These are phyloP conservation scores for Coemansia asiatica DNA, from an alignment of 192 early-diverging fungal genomes.

Conservation along the genomic window DNA sequence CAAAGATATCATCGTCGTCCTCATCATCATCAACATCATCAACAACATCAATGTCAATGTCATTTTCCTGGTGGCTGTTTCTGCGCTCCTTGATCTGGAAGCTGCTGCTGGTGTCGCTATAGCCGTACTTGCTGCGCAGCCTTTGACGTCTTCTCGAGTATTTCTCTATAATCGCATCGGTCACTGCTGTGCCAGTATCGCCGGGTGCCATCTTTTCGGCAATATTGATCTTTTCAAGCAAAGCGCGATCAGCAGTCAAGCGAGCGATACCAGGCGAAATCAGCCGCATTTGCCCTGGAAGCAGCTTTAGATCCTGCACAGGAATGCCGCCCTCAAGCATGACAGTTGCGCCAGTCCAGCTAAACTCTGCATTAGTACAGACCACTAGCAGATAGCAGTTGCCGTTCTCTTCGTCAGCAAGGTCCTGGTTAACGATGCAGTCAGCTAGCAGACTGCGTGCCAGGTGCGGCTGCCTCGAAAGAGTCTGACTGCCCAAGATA, in stretches of 20 bases:
- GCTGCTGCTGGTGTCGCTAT: slow-evolving; percentile 14
- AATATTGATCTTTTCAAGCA: slow-evolving; percentile 34
- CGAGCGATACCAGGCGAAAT: slow-evolving; percentile 44
- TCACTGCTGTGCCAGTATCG: slow-evolving; percentile 36
- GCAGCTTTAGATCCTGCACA: slow-evolving; percentile 39
- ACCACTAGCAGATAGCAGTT: slow-evolving; percentile 49
- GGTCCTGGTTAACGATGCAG: slow-evolving; percentile 44
- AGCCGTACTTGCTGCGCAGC: not conserved
- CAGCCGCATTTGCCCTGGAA: slow-evolving; percentile 48
- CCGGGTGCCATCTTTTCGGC: slow-evolving; percentile 28
- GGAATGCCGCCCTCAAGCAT: slow-evolving; percentile 20
- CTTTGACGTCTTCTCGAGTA: slow-evolving; percentile 2
- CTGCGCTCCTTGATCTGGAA: not conserved
- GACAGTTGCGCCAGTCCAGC: slow-evolving; percentile 39
- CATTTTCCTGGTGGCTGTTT: not conserved
- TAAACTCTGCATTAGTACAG: slow-evolving; percentile 47
- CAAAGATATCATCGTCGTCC: slow-evolving; percentile 3
- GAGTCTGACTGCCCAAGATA: slow-evolving; percentile 71
- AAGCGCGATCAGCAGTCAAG: slow-evolving; percentile 33
- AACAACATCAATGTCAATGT: not conserved
- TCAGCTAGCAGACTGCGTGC: slow-evolving; percentile 58
- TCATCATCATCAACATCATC: slow-evolving; percentile 14
- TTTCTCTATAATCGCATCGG: slow-evolving; percentile 33
- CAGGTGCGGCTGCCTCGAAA: slow-evolving; percentile 55
- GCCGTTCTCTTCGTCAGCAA: slow-evolving; percentile 13